Evolutionary conservation across 768 basidiomycete species (phyloP).

Genomic region (Mrakia hoshinonis): DNA sequence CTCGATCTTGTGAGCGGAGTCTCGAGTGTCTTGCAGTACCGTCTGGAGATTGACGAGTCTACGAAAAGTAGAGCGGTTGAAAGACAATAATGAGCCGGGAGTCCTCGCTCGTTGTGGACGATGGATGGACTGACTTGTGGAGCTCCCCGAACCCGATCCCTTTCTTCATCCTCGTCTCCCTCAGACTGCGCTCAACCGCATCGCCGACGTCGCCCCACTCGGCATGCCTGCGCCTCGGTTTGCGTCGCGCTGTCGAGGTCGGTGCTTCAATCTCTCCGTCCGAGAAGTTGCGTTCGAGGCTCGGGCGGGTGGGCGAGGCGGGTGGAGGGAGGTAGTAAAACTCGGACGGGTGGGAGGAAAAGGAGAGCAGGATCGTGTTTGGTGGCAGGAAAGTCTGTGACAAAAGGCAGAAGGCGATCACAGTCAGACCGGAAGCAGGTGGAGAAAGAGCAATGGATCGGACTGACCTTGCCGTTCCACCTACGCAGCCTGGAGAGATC

Average conservation of each 20-base stretch:
- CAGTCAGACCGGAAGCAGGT: neutral
- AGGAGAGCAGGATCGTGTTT: slow-evolving; percentile 57
- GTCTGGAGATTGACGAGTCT: slow-evolving; percentile 11
- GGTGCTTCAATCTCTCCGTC: slow-evolving; percentile 14
- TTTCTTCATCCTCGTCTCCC: slow-evolving; percentile 41
- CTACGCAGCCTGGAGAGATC: slow-evolving; percentile 53
- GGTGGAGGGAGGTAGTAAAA: slow-evolving; percentile 34
- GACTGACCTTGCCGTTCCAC: slow-evolving; percentile 56
- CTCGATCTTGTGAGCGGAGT: slow-evolving; percentile 1
- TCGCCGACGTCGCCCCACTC: slow-evolving; percentile 27
- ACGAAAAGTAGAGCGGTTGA: neutral
- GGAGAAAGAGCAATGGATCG: slow-evolving; percentile 12
- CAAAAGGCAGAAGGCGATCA: slow-evolving; percentile 13
- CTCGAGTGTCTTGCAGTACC: slow-evolving; percentile 8
- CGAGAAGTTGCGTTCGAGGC: slow-evolving; percentile 26
- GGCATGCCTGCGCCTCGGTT: slow-evolving; percentile 21
- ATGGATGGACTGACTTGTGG: neutral
- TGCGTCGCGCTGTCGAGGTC: slow-evolving; percentile 23
- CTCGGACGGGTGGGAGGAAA: slow-evolving; percentile 43
- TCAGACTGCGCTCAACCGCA: slow-evolving; percentile 37
- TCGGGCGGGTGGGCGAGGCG: slow-evolving; percentile 44
- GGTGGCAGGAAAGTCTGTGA: slow-evolving; percentile 52
- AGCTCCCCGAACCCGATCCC: slow-evolving; percentile 35
- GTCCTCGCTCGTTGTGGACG: neutral
- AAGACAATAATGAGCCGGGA: neutral